Conservation (phyloP, 345 rosid genomes). For the Brassica nigra region DNA sequence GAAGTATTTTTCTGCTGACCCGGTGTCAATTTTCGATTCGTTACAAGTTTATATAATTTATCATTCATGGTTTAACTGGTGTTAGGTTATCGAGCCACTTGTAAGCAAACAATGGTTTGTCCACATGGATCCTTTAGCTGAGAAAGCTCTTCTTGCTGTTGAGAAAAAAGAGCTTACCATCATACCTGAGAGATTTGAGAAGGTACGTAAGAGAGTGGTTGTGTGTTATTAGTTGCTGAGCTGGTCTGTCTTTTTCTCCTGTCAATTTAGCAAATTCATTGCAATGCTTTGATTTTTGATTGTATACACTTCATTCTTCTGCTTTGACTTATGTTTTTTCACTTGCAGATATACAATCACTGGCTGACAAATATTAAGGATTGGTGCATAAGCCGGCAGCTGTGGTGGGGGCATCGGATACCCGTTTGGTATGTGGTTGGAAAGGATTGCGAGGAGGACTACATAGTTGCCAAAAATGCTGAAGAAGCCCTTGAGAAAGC, state of each 20-base stretch:
- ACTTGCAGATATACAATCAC: slow-evolving; percentile 78
- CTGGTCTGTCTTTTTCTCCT: slow-evolving; percentile 7
- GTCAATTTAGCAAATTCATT: slow-evolving; percentile 13
- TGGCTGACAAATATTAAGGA: slow-evolving; percentile 98
- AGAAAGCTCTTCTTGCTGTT: slow-evolving; percentile 92
- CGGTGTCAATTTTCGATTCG: slow-evolving; percentile 15
- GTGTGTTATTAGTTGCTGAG: slow-evolving; percentile 17
- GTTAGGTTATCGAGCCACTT: slow-evolving; percentile 87
- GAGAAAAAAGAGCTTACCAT: slow-evolving; percentile 73
- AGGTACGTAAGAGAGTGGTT: slow-evolving; percentile 53
- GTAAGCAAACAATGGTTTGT: slow-evolving; percentile 98
- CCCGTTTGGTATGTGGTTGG: slow-evolving; percentile 98
- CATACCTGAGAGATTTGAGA: slow-evolving; percentile 93
- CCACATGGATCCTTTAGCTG: slow-evolving; percentile 91
- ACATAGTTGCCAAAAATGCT: slow-evolving; percentile 74
- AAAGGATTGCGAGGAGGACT: slow-evolving; percentile 80
- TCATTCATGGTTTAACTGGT: slow-evolving; percentile 28
- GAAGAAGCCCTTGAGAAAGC: slow-evolving; percentile 86
- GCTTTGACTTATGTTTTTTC: not conserved
- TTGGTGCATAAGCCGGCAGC: slow-evolving; percentile 98
- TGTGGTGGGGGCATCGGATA: slow-evolving; percentile 99
- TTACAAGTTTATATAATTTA: slow-evolving; percentile 15
- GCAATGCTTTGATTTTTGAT: slow-evolving; percentile 3
- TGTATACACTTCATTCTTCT: slow-evolving; percentile 14
- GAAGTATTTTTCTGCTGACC: slow-evolving; percentile 59